These are phyloP conservation scores for Diaporthe sp. DNA, from an alignment of 2,329 filamentous ascomycete genomes.

Conservation along the genomic window DNA sequence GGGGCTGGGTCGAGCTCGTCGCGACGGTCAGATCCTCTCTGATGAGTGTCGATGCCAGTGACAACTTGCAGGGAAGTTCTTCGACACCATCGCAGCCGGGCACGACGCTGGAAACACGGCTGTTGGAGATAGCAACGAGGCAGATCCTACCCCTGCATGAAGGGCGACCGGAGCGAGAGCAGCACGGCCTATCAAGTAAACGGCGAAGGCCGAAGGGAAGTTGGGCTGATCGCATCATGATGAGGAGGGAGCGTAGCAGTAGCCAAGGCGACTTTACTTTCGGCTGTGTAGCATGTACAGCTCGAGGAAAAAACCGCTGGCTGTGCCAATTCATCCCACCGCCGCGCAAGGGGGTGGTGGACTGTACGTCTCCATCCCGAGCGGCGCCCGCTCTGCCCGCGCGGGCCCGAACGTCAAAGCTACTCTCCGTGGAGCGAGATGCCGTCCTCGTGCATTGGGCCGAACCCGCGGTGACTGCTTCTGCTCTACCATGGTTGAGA, in stretches of 20 bases:
- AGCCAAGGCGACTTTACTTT: slow-evolving; percentile 40
- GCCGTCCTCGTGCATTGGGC: not conserved
- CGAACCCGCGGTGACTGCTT: not conserved
- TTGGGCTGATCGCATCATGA: slow-evolving; percentile 40
- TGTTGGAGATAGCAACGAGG: too few relatives aligned
- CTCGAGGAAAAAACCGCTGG: not conserved
- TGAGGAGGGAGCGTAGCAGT: slow-evolving; percentile 43
- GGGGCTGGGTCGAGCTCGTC: slow-evolving; percentile 51
- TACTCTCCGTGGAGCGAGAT: slow-evolving; percentile 6
- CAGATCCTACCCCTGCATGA: too few relatives aligned
- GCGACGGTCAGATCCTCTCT: slow-evolving; percentile 52
- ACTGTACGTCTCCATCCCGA: slow-evolving; percentile 8
- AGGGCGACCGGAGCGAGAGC: slow-evolving; percentile 42
- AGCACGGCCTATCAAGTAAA: slow-evolving; percentile 43
- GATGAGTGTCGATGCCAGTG: slow-evolving; percentile 45
- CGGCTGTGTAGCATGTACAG: slow-evolving; percentile 23
- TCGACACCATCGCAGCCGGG: slow-evolving; percentile 51
- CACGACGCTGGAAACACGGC: slow-evolving; percentile 41
- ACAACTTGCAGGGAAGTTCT: slow-evolving; percentile 47
- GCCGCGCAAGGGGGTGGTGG: not conserved
- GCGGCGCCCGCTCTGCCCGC: slow-evolving; percentile 1
- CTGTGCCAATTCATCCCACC: not conserved
- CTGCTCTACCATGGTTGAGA: slow-evolving; percentile 1
- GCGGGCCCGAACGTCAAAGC: slow-evolving; percentile 27
- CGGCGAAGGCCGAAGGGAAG: slow-evolving; percentile 41